A percentile compares a stretch with the other conserved stretches of the same genome.
These are phyloP conservation scores for Andrographis paniculata DNA, from an alignment of 305 asterid species.

Conservation along the genomic window DNA sequence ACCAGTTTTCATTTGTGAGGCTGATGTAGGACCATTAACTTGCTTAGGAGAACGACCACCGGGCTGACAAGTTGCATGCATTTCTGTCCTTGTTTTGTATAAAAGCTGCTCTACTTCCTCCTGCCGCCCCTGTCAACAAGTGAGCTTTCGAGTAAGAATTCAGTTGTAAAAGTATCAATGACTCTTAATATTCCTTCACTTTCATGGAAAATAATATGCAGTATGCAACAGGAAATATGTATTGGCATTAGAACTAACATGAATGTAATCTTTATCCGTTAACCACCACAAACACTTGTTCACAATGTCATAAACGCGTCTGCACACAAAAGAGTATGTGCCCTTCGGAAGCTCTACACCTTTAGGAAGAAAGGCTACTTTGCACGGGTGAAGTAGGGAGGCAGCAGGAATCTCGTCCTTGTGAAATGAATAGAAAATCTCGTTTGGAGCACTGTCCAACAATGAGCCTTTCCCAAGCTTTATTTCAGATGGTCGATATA, in stretches of 20 bases:
- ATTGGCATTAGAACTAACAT: slow-evolving; percentile 46
- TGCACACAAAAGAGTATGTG: slow-evolving; percentile 76
- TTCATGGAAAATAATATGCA: not conserved
- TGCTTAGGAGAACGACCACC: slow-evolving; percentile 67
- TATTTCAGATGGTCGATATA: slow-evolving; percentile 80
- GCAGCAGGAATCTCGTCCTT: slow-evolving; percentile 77
- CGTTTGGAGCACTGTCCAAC: slow-evolving; percentile 69
- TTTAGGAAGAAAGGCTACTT: slow-evolving; percentile 94
- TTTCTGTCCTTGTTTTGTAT: slow-evolving; percentile 41
- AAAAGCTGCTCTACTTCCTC: slow-evolving; percentile 40
- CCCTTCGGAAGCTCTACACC: slow-evolving; percentile 80
- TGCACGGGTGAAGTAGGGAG: slow-evolving; percentile 92
- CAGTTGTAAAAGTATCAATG: too few species aligned
- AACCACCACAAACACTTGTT: slow-evolving; percentile 84
- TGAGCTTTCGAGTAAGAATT: not conserved
- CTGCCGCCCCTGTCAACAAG: slow-evolving; percentile 40
- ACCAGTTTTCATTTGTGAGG: slow-evolving; percentile 45
- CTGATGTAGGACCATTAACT: slow-evolving; percentile 34
- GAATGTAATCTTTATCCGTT: slow-evolving; percentile 73
- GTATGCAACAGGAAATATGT: not conserved
- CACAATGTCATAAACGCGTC: slow-evolving; percentile 73
- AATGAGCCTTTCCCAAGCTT: slow-evolving; percentile 67
- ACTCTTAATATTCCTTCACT: too few species aligned
- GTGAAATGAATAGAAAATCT: slow-evolving; percentile 48
- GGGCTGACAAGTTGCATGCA: slow-evolving; percentile 49